These are phyloP conservation scores for Trichoderma endophyticum DNA, from an alignment of 2,329 filamentous ascomycete species.

Conservation along the genomic window DNA sequence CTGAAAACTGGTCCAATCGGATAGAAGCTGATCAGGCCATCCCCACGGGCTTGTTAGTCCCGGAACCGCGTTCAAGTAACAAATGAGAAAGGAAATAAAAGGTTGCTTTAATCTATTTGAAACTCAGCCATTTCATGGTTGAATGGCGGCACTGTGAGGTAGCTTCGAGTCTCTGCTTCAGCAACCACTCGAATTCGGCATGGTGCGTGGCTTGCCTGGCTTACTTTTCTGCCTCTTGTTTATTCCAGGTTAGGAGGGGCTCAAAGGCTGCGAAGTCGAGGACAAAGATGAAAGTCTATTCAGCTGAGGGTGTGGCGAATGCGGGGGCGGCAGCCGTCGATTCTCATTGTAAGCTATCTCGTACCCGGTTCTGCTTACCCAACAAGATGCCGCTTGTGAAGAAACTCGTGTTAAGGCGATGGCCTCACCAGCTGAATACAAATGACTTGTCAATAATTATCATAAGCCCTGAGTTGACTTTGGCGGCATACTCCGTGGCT, in stretches of 20 bases:
- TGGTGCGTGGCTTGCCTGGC: slow-evolving; percentile 10
- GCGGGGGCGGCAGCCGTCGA: not conserved
- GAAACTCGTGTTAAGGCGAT: not conserved
- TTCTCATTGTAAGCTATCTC: slow-evolving; percentile 4
- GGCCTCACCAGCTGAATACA: not conserved
- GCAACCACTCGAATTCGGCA: not conserved
- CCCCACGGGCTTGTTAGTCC: not conserved
- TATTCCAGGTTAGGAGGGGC: not conserved
- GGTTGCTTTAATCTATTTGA: slow-evolving; percentile 9
- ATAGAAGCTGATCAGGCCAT: slow-evolving; percentile 5
- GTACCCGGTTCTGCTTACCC: not conserved
- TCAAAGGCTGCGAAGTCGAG: not conserved
- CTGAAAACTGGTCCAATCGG: not conserved
- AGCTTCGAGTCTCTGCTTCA: slow-evolving; percentile 6
- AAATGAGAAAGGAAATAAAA: slow-evolving; percentile 2
- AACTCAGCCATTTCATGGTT: not conserved
- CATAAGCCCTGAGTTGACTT: not conserved
- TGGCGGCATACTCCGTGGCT: not conserved
- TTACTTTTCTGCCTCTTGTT: not conserved
- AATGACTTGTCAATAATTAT: not conserved
- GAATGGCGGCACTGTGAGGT: slow-evolving; percentile 4
- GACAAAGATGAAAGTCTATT: slow-evolving; percentile 10
- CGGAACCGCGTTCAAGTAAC: not conserved
- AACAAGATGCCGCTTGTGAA: not conserved
- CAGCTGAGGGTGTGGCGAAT: slow-evolving; percentile 8